A percentile compares a stretch with the other conserved stretches of the same genome.
Conservation (phyloP, 345 rosid species). For the Hibiscus mutabilis region DNA sequence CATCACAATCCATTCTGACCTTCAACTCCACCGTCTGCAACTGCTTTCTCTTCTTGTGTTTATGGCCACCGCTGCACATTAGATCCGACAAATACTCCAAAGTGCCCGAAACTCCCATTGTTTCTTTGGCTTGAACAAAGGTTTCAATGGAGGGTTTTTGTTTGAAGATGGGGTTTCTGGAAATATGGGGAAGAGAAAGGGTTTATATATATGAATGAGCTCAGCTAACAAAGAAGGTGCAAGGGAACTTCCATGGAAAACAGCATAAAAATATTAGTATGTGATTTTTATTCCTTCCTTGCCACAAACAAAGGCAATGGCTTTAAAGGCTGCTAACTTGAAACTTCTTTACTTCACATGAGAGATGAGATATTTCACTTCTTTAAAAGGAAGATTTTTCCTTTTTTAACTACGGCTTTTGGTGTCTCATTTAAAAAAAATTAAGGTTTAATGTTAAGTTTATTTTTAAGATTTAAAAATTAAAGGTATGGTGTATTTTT, state of each 20-base stretch:
- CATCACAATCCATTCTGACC: constrained; percentile 99
- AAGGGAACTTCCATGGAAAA: constrained; percentile 17
- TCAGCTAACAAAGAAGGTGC: constrained; percentile 20
- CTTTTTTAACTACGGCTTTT: too few species aligned
- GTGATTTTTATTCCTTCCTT: constrained; percentile 23
- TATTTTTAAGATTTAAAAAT: too few species aligned
- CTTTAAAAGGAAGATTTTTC: too few species aligned
- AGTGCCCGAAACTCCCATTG: constrained; percentile 87
- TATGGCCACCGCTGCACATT: constrained; percentile 48
- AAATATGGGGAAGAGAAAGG: neutral
- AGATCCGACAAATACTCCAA: constrained; percentile 72
- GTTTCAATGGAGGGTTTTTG: neutral
- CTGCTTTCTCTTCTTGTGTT: constrained; percentile 57
- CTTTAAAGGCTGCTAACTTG: constrained; percentile 16
- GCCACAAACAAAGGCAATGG: constrained; percentile 22
- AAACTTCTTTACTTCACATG: neutral
- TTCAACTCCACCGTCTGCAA: constrained; percentile 84
- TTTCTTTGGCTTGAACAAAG: neutral
- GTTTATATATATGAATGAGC: constrained; percentile 8
- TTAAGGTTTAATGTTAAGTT: too few species aligned
- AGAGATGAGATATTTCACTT: constrained; percentile 4
- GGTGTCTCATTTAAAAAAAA: too few species aligned
- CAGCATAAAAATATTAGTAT: neutral
- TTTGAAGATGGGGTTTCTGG: neutral
- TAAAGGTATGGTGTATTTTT: too few species aligned